Conservation (phyloP, 2,329 filamentous ascomycete species). For the Verticillium nonalfalfae region DNA sequence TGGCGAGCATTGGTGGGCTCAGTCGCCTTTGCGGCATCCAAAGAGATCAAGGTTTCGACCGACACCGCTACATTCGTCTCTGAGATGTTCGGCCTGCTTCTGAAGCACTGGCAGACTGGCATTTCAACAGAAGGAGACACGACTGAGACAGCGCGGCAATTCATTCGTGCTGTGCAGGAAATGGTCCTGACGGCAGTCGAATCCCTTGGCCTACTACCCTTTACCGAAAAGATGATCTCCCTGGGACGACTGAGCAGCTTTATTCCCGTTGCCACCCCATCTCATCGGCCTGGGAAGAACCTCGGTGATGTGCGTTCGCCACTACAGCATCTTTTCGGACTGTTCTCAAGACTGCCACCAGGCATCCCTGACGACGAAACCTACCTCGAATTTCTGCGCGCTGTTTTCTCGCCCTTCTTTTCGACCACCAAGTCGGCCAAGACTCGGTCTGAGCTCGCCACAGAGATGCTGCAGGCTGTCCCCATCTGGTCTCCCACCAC, state of each 20-base stretch:
- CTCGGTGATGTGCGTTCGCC: slow-evolving; percentile 49
- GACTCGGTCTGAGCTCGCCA: slow-evolving; percentile 36
- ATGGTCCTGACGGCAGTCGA: slow-evolving; percentile 43
- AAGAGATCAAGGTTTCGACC: slow-evolving; percentile 83
- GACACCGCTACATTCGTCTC: slow-evolving; percentile 79
- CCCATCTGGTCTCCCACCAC: slow-evolving; percentile 29
- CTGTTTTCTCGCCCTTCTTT: slow-evolving; percentile 54
- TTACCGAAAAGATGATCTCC: slow-evolving; percentile 54
- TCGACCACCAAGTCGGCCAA: slow-evolving; percentile 34
- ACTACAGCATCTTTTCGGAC: slow-evolving; percentile 58
- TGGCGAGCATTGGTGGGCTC: slow-evolving; percentile 58
- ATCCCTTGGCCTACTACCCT: slow-evolving; percentile 51
- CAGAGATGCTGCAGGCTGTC: slow-evolving; percentile 43
- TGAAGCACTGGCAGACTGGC: slow-evolving; percentile 60
- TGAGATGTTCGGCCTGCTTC: slow-evolving; percentile 61
- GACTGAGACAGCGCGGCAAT: slow-evolving; percentile 39
- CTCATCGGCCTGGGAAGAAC: slow-evolving; percentile 48
- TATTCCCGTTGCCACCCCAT: slow-evolving; percentile 59
- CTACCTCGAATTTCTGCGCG: slow-evolving; percentile 37
- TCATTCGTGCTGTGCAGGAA: slow-evolving; percentile 46
- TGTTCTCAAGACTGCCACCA: slow-evolving; percentile 47
- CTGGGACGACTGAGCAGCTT: slow-evolving; percentile 49
- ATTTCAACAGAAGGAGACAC: slow-evolving; percentile 38
- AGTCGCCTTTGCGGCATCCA: slow-evolving; percentile 62
- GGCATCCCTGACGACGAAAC: slow-evolving; percentile 40